Conservation (phyloP, 2,329 filamentous ascomycete species). For the Colletotrichum sublineola region DNA sequence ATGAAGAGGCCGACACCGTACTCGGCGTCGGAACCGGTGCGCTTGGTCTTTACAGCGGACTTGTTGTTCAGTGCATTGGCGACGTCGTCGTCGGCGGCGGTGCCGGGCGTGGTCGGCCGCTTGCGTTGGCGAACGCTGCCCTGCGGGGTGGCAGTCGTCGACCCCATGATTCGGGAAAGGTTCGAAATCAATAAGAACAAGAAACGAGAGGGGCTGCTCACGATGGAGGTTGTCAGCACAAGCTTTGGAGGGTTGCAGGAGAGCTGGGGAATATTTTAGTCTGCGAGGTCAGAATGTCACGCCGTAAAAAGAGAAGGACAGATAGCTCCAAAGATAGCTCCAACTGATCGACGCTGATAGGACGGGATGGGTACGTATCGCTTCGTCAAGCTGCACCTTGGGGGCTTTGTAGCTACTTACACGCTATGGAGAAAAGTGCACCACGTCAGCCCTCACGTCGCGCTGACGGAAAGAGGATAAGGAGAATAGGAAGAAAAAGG, state of each 20-base stretch:
- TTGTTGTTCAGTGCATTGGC: constrained; percentile 65
- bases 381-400: constrained; percentile 20
- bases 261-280: constrained; percentile 24
- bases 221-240: constrained; percentile 30
- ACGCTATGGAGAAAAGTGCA: constrained; percentile 35
- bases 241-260: constrained; percentile 18
- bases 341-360: constrained; percentile 22
- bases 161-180: constrained; percentile 55
- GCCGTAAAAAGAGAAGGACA: constrained; percentile 38
- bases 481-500: constrained; percentile 35
- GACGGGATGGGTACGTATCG: constrained; percentile 35
- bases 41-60: constrained; percentile 53
- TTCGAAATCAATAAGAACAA: constrained; percentile 43
- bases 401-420: constrained; percentile 39
- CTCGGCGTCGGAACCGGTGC: constrained; percentile 76
- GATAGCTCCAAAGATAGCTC: constrained; percentile 42
- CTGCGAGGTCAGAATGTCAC: constrained; percentile 7
- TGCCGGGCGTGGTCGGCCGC: constrained; percentile 58
- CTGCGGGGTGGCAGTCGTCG: constrained; percentile 61
- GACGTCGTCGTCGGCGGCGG: constrained; percentile 61
- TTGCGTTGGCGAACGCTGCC: constrained; percentile 72
- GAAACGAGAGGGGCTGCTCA: constrained; percentile 31
- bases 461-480: constrained; percentile 25
- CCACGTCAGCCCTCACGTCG: constrained; percentile 32
- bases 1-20: constrained; percentile 84